A percentile compares a stretch with the other conserved stretches of the same genome.
These are phyloP conservation scores for Pseudofabraea citricarpa DNA, from an alignment of 2,329 filamentous ascomycete genomes.

Conservation along the genomic window DNA sequence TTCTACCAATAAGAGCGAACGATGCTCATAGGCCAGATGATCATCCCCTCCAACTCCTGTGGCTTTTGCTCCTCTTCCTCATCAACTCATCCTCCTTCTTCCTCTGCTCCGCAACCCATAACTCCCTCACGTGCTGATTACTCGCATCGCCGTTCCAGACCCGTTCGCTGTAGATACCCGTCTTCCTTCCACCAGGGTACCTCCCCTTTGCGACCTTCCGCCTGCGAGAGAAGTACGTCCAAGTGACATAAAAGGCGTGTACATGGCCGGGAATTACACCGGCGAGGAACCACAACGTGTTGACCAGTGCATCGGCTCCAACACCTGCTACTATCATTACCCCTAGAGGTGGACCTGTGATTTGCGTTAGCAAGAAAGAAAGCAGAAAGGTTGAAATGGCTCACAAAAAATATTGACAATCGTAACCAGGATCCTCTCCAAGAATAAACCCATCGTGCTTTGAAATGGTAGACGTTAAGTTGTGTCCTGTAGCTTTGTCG, in stretches of 20 bases:
- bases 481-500: too few species aligned
- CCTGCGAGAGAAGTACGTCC: constrained; percentile 75
- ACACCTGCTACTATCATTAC: constrained; percentile 14
- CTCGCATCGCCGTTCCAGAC: constrained; percentile 58
- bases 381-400: neutral
- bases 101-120: constrained; percentile 9
- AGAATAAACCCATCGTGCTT: neutral
- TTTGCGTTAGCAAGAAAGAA: neutral
- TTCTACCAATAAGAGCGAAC: too few species aligned
- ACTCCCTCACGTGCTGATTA: constrained; percentile 12
- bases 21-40: too few species aligned
- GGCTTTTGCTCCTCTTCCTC: constrained; percentile 2
- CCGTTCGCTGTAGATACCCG: constrained; percentile 66
- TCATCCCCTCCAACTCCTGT: constrained; percentile 8
- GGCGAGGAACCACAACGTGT: constrained; percentile 17
- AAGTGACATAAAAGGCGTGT: constrained; percentile 44
- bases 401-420: constrained; percentile 21
- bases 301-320: constrained; percentile 18
- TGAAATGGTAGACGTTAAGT: too few species aligned
- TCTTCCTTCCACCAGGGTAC: constrained; percentile 48
- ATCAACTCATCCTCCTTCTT: neutral
- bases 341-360: constrained; percentile 17
- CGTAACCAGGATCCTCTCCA: constrained; percentile 6
- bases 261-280: constrained; percentile 24
- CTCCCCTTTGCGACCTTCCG: constrained; percentile 47